A percentile compares a stretch with the other conserved stretches of the same genome.
Conservation (phyloP, 2,329 filamentous ascomycete species). For the Xylaria sp. region DNA sequence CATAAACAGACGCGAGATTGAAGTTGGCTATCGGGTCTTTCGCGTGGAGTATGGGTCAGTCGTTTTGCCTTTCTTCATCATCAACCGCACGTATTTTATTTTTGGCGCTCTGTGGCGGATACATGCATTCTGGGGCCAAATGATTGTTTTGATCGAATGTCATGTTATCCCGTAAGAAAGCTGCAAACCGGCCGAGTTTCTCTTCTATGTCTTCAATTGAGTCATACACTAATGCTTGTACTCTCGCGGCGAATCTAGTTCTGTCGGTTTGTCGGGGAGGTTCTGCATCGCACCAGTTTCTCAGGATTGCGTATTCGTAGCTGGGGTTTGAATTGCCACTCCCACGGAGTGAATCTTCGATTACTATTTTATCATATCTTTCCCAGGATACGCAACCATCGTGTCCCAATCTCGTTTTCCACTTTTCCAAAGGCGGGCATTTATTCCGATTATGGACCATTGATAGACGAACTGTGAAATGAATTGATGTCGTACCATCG, state of each 20-base stretch:
- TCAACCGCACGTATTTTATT: too few relatives aligned
- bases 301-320: not conserved
- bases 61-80: too few relatives aligned
- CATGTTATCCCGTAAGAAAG: not conserved
- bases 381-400: not conserved
- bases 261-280: not conserved
- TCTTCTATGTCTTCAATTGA: not conserved
- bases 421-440: not conserved
- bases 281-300: not conserved
- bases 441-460: not conserved
- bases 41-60: too few relatives aligned
- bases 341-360: not conserved
- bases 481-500: not conserved
- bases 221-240: not conserved
- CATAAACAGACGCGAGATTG: too few relatives aligned
- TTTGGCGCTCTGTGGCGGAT: constrained; percentile 1
- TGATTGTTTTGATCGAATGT: not conserved
- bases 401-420: not conserved
- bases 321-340: too few relatives aligned
- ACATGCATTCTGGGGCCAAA: not conserved
- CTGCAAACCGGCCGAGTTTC: not conserved
- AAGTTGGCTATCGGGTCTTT: too few relatives aligned
- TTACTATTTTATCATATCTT: not conserved
- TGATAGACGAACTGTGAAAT: constrained; percentile 3
- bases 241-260: not conserved